These are phyloP conservation scores for Mucor plumbeus DNA, from an alignment of 371 early-diverging fungal genomes.

Conservation along the genomic window DNA sequence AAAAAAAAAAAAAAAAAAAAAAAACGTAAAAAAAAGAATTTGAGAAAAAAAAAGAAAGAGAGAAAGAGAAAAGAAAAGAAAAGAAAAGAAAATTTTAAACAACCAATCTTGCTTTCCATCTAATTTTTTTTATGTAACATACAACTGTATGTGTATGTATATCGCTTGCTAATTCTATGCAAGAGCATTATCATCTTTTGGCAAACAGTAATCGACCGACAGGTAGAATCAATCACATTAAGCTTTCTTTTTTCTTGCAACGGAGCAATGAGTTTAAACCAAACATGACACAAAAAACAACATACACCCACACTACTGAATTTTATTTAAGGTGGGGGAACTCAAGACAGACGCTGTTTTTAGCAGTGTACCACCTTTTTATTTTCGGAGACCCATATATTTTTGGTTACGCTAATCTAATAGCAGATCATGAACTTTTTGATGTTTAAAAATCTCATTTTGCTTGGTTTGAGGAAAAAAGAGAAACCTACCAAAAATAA, in stretches of 20 bases:
- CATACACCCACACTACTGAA: background rate
- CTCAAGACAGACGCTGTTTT: background rate
- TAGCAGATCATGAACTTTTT: background rate
- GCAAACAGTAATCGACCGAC: background rate
- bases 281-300: constrained; percentile 7
- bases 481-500: too few relatives aligned
- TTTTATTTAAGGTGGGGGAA: background rate
- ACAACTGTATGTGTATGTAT: background rate
- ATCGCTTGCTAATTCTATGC: constrained; percentile 5
- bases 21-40: background rate
- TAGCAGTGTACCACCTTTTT: constrained; percentile 5
- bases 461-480: too few relatives aligned
- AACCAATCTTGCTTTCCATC: background rate
- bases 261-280: background rate
- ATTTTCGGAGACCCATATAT: background rate
- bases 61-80: background rate
- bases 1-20: background rate
- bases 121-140: constrained; percentile 1
- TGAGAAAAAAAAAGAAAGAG: background rate
- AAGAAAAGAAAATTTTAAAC: background rate
- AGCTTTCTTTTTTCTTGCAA: background rate
- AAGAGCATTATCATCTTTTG: background rate
- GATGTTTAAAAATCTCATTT: background rate
- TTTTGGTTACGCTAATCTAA: background rate
- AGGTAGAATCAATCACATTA: constrained; percentile 5